These are phyloP conservation scores for Botrytis byssoidea DNA, from an alignment of 2,329 filamentous ascomycete genomes.

Conservation along the genomic window DNA sequence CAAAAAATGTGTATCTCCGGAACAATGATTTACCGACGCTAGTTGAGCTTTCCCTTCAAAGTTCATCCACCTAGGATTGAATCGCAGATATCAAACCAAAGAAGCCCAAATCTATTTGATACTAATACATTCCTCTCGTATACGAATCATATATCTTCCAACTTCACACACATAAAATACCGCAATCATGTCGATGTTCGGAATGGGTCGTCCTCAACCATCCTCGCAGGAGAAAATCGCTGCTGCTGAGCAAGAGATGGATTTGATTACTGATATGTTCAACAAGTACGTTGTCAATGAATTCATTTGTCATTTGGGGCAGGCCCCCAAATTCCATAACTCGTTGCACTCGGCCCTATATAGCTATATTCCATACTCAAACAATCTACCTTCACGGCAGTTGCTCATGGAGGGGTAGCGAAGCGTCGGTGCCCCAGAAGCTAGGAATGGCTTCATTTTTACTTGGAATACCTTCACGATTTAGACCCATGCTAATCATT, in stretches of 20 bases:
- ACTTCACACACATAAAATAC: conserved; percentile 6
- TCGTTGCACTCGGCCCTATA: not conserved
- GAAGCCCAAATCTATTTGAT: not conserved
- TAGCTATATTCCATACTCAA: not conserved
- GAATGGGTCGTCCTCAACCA: conserved; percentile 74
- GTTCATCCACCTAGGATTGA: not conserved
- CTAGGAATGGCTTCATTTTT: not conserved
- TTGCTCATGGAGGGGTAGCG: not conserved
- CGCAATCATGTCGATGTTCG: conserved; percentile 68
- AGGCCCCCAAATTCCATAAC: not conserved
- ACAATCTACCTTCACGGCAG: conserved; percentile 8
- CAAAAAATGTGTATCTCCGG: conserved; percentile 5
- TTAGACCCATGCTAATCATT: conserved; percentile 20
- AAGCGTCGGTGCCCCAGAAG: not conserved
- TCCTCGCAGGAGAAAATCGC: conserved; percentile 96
- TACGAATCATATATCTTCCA: not conserved
- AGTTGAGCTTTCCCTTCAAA: conserved; percentile 12
- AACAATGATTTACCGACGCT: conserved; percentile 9
- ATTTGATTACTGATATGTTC: conserved; percentile 97
- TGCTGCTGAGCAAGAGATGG: conserved; percentile 93
- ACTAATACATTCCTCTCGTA: not conserved
- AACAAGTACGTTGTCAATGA: conserved; percentile 66
- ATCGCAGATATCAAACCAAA: conserved; percentile 1
- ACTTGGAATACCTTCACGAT: not conserved
- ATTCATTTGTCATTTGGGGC: not conserved